Evolutionary conservation across 1,284 basidiomycete species (phyloP).

Genomic region (Ustilago nuda): DNA sequence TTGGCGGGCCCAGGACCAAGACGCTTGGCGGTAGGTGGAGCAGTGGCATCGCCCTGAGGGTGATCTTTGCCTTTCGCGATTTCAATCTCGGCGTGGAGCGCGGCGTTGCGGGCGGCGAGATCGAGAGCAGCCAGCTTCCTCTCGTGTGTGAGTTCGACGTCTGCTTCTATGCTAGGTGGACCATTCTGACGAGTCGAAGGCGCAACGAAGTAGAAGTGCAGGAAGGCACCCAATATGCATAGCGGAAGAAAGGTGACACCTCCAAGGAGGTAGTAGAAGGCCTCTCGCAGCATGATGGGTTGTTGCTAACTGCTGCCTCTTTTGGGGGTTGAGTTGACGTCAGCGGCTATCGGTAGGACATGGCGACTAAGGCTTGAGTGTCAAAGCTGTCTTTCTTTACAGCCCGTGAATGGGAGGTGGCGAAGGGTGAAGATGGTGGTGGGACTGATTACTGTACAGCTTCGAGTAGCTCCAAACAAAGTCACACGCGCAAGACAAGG

Average conservation of each 20-base stretch:
- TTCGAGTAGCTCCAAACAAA: conserved; percentile 1
- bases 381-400: too few species aligned
- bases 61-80: conserved; percentile 42
- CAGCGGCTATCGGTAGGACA: background rate
- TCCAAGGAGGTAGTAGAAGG: conserved; percentile 67
- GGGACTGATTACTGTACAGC: background rate
- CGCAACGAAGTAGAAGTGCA: conserved; percentile 46
- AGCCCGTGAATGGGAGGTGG: background rate
- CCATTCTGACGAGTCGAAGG: conserved; percentile 17
- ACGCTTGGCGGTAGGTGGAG: conserved; percentile 52
- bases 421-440: too few species aligned
- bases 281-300: conserved; percentile 49
- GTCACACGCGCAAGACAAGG: background rate
- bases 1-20: conserved; percentile 43
- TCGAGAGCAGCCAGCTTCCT: conserved; percentile 55
- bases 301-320: background rate
- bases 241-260: conserved; percentile 66
- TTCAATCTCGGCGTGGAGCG: conserved; percentile 50
- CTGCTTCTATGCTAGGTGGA: conserved; percentile 31
- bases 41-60: conserved; percentile 45
- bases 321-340: background rate
- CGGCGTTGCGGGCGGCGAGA: conserved; percentile 53
- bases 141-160: conserved; percentile 47
- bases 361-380: background rate
- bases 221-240: conserved; percentile 39